Evolutionary conservation across 768 basidiomycete species (phyloP).

Genomic region (Vararia minispora): DNA sequence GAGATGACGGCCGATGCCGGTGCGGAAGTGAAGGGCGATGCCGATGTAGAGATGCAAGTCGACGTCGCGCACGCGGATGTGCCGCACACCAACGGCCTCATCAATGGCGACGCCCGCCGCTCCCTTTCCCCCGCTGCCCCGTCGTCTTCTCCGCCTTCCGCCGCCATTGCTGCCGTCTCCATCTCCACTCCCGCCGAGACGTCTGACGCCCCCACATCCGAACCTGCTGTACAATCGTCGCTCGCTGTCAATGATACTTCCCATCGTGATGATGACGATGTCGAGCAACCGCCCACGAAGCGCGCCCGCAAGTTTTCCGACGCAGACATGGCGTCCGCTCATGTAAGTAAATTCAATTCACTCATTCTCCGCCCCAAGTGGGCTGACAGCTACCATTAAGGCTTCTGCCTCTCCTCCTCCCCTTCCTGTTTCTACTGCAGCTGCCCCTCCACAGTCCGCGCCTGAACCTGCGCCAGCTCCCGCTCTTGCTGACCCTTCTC

Average conservation of each 20-base stretch:
- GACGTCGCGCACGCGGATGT: too few relatives aligned
- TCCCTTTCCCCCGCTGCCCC: neutral
- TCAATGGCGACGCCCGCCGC: too few relatives aligned
- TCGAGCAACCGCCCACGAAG: conserved; percentile 73
- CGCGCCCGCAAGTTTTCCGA: conserved; percentile 68
- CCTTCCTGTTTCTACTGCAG: conserved; percentile 29
- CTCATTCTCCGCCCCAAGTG: conserved; percentile 39
- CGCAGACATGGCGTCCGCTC: conserved; percentile 61
- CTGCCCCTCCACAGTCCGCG: conserved; percentile 9
- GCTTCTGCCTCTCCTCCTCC: conserved; percentile 59
- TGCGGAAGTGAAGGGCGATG: too few relatives aligned
- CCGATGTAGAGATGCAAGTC: too few relatives aligned
- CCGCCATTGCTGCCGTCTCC: conserved; percentile 20
- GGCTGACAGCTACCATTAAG: conserved; percentile 35
- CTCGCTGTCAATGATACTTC: conserved; percentile 17
- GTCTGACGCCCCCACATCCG: conserved; percentile 24
- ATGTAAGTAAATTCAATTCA: conserved; percentile 53
- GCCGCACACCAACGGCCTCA: too few relatives aligned
- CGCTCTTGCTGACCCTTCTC: conserved; percentile 17
- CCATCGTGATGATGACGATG: conserved; percentile 37
- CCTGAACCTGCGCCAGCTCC: conserved; percentile 8
- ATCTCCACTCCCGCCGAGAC: conserved; percentile 33
- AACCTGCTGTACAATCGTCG: conserved; percentile 15
- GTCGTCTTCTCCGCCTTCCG: neutral
- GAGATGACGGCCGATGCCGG: too few relatives aligned